Base-by-base conservation (phyloP, 192 early-diverging fungal genomes). In the Geranomyces michiganensis region DNA sequence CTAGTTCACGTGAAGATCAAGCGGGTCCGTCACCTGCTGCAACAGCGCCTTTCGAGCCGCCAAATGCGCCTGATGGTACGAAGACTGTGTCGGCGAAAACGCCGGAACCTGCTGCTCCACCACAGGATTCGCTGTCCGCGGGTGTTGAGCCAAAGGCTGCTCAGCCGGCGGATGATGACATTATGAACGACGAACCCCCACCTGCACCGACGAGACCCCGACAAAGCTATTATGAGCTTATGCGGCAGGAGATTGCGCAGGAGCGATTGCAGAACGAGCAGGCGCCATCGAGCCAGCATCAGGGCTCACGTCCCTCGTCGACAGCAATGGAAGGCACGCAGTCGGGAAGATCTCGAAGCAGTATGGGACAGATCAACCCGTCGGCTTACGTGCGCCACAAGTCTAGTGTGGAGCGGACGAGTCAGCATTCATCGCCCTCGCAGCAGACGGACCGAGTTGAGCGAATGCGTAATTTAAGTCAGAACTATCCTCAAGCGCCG, bases 171-270 rank as follows among this genome's bases (percentile, higher is more conserved):
- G 7, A 3, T 53, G 51, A n/a, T 26, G n/a, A 26, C 3, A 15
- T 26, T 53, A 2, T 24, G 51, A 26, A 3, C 6, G 51, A 53
- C 4, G 24, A 53, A 7, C 51, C 51, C 15, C 7, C 3, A 24
- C 7, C 51, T 9, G 51, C 51, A 53, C 17, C 51, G 7, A 7
- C 24, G 24, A 53, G 15, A 53, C 51, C 51, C n/a, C 51, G 24
- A 15, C 24, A 4, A 4, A 60, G 58, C 31, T 33, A 31, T 60
- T 60, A 60, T 29, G 58, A 60, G 31, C 21, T 29, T 19, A 60
- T 60, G 58, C 58, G 58, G 27, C 15, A 17, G 17, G 58, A 60
- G 30, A 33, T 60, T 33, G 58, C 58, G 31, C 58, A 60, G 29
- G 58, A 60, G 29, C 58, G 58, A 8, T 29, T 60, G 15, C 24